Evolutionary conservation across 192 early-diverging fungal species (phyloP).

Genomic region (Haplosporangium gracile): DNA sequence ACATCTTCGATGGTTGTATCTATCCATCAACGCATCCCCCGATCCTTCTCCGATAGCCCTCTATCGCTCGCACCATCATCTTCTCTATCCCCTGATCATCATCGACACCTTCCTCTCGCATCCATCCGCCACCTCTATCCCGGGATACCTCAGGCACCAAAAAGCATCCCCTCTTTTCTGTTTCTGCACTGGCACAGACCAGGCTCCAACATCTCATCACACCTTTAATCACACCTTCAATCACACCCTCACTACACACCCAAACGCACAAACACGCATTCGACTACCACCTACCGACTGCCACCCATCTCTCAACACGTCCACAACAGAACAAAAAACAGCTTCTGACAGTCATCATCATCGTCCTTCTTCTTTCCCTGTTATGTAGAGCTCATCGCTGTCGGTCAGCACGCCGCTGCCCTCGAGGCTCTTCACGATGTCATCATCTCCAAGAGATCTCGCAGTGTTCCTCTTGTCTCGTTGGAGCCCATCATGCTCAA

Average conservation of each 20-base stretch:
- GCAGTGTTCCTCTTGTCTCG: slow-evolving; percentile 79
- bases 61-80: slow-evolving; percentile 2
- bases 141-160: background rate
- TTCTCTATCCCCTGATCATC: background rate
- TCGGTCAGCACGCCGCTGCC: slow-evolving; percentile 87
- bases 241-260: background rate
- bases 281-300: background rate
- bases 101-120: background rate
- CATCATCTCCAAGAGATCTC: slow-evolving; percentile 90
- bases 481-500: slow-evolving; percentile 96
- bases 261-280: background rate
- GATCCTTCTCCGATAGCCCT: background rate
- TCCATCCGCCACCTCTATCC: background rate
- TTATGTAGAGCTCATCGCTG: slow-evolving; percentile 79
- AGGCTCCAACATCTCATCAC: background rate
- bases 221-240: background rate
- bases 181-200: slow-evolving; percentile 15
- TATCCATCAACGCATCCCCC: slow-evolving; percentile 35
- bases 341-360: background rate
- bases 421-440: slow-evolving; percentile 92
- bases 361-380: background rate
- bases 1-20: slow-evolving; percentile 11
- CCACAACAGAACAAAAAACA: background rate
- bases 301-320: background rate
- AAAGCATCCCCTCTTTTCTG: background rate